phyloP scores from a whole-genome alignment of 2,329 filamentous ascomycete species.

The Sclerotinia glacialis region DNA sequence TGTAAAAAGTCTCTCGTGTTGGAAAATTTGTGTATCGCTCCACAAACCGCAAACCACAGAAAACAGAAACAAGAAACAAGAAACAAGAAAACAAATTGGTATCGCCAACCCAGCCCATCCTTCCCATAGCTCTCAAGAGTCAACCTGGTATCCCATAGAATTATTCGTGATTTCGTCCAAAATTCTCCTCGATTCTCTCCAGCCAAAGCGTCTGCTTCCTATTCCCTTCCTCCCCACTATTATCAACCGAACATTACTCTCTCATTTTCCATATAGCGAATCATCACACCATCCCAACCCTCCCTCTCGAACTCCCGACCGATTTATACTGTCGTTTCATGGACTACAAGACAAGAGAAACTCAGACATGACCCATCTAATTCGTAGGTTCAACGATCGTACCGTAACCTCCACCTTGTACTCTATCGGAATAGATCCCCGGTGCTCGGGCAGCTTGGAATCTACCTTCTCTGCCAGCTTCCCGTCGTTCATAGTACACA shows the following conservation, averaged over 20 bases:
- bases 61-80: not conserved
- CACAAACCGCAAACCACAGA: not conserved
- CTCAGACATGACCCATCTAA: constrained; percentile 17
- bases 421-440: constrained; percentile 67
- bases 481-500: constrained; percentile 73
- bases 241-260: not conserved
- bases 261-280: too few species aligned
- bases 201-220: not conserved
- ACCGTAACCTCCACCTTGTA: constrained; percentile 71
- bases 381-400: constrained; percentile 36
- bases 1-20: not conserved
- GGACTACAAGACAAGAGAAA: constrained; percentile 13
- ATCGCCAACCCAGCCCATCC: not conserved
- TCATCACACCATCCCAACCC: not conserved
- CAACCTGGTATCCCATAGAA: constrained; percentile 5
- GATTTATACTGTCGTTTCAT: constrained; percentile 10
- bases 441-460: constrained; percentile 56
- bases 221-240: not conserved
- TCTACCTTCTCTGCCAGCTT: constrained; percentile 58
- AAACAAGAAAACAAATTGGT: not conserved
- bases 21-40: not conserved
- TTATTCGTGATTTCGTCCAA: not conserved
- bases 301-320: not conserved
- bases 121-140: not conserved
- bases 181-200: not conserved